Conservation (phyloP, 2,329 filamentous ascomycete species). For the Aquanectria penicillioides region DNA sequence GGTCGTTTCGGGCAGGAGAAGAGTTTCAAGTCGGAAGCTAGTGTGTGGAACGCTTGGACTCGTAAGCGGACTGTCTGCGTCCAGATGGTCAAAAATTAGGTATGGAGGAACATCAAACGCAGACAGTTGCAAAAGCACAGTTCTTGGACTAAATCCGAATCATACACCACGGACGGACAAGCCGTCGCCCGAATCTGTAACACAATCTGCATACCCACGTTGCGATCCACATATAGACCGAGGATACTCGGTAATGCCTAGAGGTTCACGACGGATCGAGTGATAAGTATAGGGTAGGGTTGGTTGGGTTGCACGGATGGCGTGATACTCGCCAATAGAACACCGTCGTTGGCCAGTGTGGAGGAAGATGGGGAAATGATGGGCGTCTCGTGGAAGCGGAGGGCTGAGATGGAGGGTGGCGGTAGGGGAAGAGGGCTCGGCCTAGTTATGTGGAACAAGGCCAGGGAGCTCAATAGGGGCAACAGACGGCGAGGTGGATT, state of each 20-base stretch:
- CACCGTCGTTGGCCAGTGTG: too few species aligned
- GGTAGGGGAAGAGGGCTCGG: neutral
- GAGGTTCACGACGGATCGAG: too few species aligned
- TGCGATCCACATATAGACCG: too few species aligned
- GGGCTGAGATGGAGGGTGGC: neutral
- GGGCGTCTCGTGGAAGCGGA: neutral
- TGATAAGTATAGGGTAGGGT: constrained; percentile 8
- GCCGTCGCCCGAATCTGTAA: neutral
- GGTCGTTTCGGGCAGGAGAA: constrained; percentile 1
- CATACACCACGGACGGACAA: too few species aligned
- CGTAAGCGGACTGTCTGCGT: neutral
- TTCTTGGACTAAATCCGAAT: too few species aligned
- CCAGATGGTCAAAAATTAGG: neutral
- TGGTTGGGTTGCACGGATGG: neutral
- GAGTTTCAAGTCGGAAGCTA: constrained; percentile 9
- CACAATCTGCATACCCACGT: too few species aligned
- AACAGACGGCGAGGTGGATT: neutral
- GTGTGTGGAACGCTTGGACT: constrained; percentile 11
- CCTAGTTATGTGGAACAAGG: neutral
- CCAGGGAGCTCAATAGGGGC: neutral
- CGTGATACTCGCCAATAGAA: neutral
- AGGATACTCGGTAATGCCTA: too few species aligned
- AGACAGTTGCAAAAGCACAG: neutral
- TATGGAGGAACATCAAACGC: neutral
- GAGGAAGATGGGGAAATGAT: constrained; percentile 1